A percentile compares a stretch with the other conserved stretches of the same genome.
These are phyloP conservation scores for Ampelomyces quisqualis DNA, from an alignment of 2,329 filamentous ascomycete species.

Conservation along the genomic window DNA sequence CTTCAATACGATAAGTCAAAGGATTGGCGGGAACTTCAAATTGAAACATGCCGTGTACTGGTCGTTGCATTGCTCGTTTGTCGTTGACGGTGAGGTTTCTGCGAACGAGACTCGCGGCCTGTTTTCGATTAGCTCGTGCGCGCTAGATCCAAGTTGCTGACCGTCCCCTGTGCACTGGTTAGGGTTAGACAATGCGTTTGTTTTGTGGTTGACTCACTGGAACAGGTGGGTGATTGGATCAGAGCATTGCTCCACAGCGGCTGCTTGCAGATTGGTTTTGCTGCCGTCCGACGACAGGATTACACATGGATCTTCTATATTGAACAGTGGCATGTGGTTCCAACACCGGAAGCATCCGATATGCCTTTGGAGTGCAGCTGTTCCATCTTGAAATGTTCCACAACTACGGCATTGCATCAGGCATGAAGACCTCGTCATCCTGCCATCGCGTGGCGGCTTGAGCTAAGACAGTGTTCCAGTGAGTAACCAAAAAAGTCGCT, in stretches of 20 bases:
- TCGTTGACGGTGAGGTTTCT: conserved; percentile 35
- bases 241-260: conserved; percentile 31
- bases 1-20: conserved; percentile 23
- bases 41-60: conserved; percentile 23
- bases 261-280: conserved; percentile 27
- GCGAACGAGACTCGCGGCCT: conserved; percentile 38
- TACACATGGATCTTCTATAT: conserved; percentile 41
- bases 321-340: conserved; percentile 36
- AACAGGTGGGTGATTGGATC: conserved; percentile 38
- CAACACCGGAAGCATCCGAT: conserved; percentile 35
- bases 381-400: conserved; percentile 37
- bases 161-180: conserved; percentile 38
- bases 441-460: conserved; percentile 32
- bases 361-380: conserved; percentile 37
- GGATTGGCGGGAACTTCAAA: conserved; percentile 37
- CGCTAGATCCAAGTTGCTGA: conserved; percentile 37
- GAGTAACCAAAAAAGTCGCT: conserved; percentile 35
- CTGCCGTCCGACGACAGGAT: conserved; percentile 14
- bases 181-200: conserved; percentile 38
- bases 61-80: conserved; percentile 16
- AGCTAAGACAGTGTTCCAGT: conserved; percentile 41
- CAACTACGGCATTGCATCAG: conserved; percentile 37
- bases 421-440: conserved; percentile 36
- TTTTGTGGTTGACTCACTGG: conserved; percentile 31
- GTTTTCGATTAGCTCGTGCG: conserved; percentile 40